These are phyloP conservation scores for Pueraria montana DNA, from an alignment of 306 rosid species.

Conservation along the genomic window DNA sequence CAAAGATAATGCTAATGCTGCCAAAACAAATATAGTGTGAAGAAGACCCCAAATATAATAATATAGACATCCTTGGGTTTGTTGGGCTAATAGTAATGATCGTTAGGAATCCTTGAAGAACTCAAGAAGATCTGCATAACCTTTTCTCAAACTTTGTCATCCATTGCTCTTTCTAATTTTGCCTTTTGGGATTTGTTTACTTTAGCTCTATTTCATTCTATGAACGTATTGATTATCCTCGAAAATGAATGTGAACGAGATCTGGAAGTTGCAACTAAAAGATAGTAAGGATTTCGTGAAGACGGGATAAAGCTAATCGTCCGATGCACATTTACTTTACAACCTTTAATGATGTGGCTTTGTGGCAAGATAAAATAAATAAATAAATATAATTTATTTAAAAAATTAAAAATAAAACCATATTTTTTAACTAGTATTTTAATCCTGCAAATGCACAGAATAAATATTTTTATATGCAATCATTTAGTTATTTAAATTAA, in stretches of 20 bases:
- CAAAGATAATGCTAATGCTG: background rate
- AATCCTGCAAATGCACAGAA: too few relatives aligned
- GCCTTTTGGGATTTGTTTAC: background rate
- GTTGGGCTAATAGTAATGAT: background rate
- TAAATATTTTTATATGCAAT: too few relatives aligned
- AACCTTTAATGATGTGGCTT: background rate
- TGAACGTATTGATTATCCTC: background rate
- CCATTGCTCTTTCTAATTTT: background rate
- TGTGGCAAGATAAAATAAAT: background rate
- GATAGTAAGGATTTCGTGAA: background rate
- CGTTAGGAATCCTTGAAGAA: background rate
- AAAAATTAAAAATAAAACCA: background rate
- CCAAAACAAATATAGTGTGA: background rate
- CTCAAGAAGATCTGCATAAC: background rate
- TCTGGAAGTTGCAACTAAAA: conserved; percentile 12
- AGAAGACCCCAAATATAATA: background rate
- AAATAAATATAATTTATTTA: background rate
- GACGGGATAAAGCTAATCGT: conserved; percentile 13
- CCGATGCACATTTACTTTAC: conserved; percentile 11
- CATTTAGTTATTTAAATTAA: too few relatives aligned
- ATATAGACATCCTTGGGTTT: background rate
- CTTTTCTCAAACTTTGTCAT: background rate
- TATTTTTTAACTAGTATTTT: too few relatives aligned
- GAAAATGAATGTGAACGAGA: conserved; percentile 43
- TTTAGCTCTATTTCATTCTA: background rate